These are phyloP conservation scores for Lolium rigidum DNA, from an alignment of 176 grass and related monocot genomes.

Conservation along the genomic window DNA sequence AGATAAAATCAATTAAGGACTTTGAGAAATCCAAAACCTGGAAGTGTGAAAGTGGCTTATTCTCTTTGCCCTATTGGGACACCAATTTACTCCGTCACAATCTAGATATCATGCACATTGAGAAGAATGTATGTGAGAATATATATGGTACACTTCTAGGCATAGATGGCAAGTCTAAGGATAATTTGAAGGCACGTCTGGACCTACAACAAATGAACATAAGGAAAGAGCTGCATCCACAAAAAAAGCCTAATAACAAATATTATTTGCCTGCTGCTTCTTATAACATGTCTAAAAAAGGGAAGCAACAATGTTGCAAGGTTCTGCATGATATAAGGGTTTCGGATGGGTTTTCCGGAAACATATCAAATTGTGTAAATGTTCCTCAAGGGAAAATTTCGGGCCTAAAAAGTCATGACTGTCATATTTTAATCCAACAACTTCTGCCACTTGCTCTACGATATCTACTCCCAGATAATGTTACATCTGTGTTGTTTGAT, in stretches of 20 bases:
- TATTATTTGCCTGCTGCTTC: no score
- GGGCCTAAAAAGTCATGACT: background rate
- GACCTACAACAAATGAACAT: no score
- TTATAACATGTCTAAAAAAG: no score
- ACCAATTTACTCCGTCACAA: background rate
- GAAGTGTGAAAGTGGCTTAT: background rate
- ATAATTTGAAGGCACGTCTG: no score
- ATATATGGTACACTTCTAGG: no score
- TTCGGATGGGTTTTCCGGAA: background rate
- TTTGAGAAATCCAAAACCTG: background rate
- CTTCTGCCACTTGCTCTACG: background rate
- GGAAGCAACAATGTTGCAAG: no score
- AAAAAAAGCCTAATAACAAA: no score
- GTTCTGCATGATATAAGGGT: no score
- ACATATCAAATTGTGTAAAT: constrained; percentile 25
- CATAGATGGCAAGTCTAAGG: no score
- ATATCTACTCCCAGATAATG: background rate
- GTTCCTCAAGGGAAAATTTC: background rate
- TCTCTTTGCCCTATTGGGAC: background rate
- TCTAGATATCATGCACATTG: no score
- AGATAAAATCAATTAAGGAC: background rate
- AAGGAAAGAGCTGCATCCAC: no score
- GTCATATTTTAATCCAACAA: background rate
- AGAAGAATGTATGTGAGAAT: no score
- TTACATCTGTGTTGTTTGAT: background rate